phyloP scores from a whole-genome alignment of 441 rosid genomes.

The Sinapis alba region DNA sequence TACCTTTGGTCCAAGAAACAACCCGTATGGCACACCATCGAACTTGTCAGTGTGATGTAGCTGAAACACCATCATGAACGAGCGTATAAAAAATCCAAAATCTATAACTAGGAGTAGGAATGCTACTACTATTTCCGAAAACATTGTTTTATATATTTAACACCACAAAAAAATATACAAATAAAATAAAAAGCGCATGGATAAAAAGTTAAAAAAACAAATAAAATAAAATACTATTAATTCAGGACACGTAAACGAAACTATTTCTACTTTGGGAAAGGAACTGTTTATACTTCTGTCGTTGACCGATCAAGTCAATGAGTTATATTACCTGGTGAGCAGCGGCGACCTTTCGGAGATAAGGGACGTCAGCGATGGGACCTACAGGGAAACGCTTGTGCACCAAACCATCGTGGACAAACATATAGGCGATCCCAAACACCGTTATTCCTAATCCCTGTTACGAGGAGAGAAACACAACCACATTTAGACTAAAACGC shows the following conservation, averaged over 20 bases:
- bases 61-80: constrained; percentile 46
- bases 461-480: background rate
- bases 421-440: constrained; percentile 89
- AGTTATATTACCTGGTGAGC: constrained; percentile 65
- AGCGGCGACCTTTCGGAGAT: constrained; percentile 68
- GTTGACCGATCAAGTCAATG: background rate
- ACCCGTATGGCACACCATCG: constrained; percentile 88
- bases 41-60: constrained; percentile 93
- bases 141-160: background rate
- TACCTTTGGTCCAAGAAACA: constrained; percentile 92
- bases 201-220: background rate
- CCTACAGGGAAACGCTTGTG: constrained; percentile 86
- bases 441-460: constrained; percentile 84
- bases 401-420: constrained; percentile 83
- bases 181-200: background rate
- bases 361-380: constrained; percentile 77
- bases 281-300: background rate
- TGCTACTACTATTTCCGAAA: background rate
- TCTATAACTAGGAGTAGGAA: background rate
- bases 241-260: background rate
- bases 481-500: background rate
- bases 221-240: background rate
- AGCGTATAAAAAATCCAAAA: background rate
- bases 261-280: constrained; percentile 7
- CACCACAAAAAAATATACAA: background rate